phyloP scores from a whole-genome alignment of 2,329 filamentous ascomycete genomes.

The Epichloe gansuensis region DNA sequence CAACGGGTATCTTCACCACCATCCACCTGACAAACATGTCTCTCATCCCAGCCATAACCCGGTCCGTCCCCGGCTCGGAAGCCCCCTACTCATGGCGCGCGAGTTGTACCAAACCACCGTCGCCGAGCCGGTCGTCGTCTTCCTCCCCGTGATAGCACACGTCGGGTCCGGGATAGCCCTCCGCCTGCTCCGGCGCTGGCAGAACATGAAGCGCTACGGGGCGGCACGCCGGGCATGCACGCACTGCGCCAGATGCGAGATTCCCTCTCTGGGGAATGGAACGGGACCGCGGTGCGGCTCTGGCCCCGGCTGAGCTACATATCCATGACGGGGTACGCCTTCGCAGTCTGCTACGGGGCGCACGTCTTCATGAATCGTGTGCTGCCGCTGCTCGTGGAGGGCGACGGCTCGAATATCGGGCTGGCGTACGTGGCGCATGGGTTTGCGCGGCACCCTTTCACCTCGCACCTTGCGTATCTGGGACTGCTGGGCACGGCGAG shows the following conservation, averaged over 20 bases:
- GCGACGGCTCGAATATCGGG: slow-evolving; percentile 76
- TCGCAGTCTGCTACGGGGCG: slow-evolving; percentile 52
- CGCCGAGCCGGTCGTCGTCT: slow-evolving; percentile 69
- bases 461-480: slow-evolving; percentile 58
- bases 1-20: slow-evolving; percentile 62
- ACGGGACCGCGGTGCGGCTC: slow-evolving; percentile 12
- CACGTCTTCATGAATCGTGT: slow-evolving; percentile 68
- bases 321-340: slow-evolving; percentile 58
- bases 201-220: slow-evolving; percentile 64
- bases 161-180: slow-evolving; percentile 65
- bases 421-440: slow-evolving; percentile 77
- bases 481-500: slow-evolving; percentile 55
- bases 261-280: slow-evolving; percentile 24
- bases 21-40: slow-evolving; percentile 75
- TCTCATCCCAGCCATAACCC: slow-evolving; percentile 63
- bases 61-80: slow-evolving; percentile 63
- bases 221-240: slow-evolving; percentile 44
- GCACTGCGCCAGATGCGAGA: slow-evolving; percentile 22
- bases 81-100: slow-evolving; percentile 79
- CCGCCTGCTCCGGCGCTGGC: slow-evolving; percentile 59
- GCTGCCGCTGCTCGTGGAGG: slow-evolving; percentile 64
- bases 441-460: slow-evolving; percentile 56
- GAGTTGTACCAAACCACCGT: slow-evolving; percentile 82
- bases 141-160: slow-evolving; percentile 62
- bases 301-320: slow-evolving; percentile 67